Evolutionary conservation across 108 stramenopile species (phyloP), one percentile per base, ranked within the genome.

Genomic region (Cyclotella choctawhatcheeana): DNA sequence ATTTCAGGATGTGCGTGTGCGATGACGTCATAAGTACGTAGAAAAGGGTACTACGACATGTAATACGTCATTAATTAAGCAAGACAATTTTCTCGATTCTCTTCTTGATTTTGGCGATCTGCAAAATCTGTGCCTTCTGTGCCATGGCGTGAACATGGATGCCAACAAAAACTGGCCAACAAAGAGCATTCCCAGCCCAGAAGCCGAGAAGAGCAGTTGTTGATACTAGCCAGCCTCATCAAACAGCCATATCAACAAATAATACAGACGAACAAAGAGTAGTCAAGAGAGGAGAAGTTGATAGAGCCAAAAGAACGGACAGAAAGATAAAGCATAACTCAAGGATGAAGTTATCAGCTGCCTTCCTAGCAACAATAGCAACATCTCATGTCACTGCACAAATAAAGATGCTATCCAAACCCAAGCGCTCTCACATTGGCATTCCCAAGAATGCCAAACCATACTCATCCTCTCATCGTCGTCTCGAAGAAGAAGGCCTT

Each of bases 291-390:
- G n/a, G n/a, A n/a, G n/a, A n/a, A n/a, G n/a, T 40, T 10, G 37
- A 40, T 10, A 12, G 37, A 40, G 37, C 12, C 37, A 40, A 40
- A 10, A 40, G 6, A 40, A 40, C 37, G 37, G 37, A 40, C 8
- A 12, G 27, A 60, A n/a, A n/a, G n/a, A n/a, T n/a, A n/a, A n/a
- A n/a, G n/a, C n/a, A n/a, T n/a, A n/a, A n/a, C n/a, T n/a, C 34
- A 17, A 60, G 17, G 34, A 20, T 60, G 58, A 60, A 60, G 24
- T 60, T 60, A 32, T 60, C 58, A 31, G 3, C 33, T 17, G n/a
- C n/a, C n/a, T 27, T 30, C n/a, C 54, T 31, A 26, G 54, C 54
- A 27, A 26, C 54, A 26, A 26, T 26, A 55, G 54, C 54, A 26
- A 26, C 54, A 55, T 31, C 30, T 2, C 2, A 5, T 12, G 54